These are phyloP conservation scores for Flaveria ramosissima DNA, from an alignment of 129 eudicot species.

Conservation along the genomic window DNA sequence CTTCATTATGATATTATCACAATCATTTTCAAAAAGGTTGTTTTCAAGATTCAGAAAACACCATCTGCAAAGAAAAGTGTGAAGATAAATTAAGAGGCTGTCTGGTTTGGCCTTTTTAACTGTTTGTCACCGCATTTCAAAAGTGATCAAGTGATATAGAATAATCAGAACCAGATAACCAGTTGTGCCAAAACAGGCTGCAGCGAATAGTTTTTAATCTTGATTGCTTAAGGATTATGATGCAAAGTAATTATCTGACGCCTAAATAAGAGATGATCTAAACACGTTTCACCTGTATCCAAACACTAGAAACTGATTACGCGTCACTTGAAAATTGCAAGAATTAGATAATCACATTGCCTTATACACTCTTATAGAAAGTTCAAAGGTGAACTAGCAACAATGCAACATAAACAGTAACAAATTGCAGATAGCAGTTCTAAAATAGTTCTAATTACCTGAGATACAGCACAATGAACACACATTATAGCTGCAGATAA, in stretches of 20 bases:
- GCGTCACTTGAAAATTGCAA: not conserved
- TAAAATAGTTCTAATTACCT: constrained; percentile 12
- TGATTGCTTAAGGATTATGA: not conserved
- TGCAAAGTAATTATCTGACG: not conserved
- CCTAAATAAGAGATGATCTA: not conserved
- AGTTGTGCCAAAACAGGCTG: no score
- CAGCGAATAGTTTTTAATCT: not conserved
- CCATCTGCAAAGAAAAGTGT: constrained; percentile 52
- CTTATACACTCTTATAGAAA: not conserved
- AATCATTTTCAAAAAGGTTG: constrained; percentile 45
- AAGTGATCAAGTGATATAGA: not conserved
- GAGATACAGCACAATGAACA: not conserved
- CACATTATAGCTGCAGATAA: not conserved
- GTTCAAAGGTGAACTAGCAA: not conserved
- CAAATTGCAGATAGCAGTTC: constrained; percentile 14
- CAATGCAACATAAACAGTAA: not conserved
- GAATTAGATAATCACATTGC: not conserved
- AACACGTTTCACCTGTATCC: not conserved
- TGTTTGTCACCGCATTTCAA: not conserved
- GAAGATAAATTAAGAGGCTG: constrained; percentile 46
- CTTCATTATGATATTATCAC: constrained; percentile 51
- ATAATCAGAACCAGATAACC: not conserved
- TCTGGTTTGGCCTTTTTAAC: constrained; percentile 32
- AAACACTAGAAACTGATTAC: not conserved
- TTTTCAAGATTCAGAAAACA: constrained; percentile 55